Evolutionary conservation across 1,284 basidiomycete species (phyloP).

Genomic region (Papiliotrema fonsecae): DNA sequence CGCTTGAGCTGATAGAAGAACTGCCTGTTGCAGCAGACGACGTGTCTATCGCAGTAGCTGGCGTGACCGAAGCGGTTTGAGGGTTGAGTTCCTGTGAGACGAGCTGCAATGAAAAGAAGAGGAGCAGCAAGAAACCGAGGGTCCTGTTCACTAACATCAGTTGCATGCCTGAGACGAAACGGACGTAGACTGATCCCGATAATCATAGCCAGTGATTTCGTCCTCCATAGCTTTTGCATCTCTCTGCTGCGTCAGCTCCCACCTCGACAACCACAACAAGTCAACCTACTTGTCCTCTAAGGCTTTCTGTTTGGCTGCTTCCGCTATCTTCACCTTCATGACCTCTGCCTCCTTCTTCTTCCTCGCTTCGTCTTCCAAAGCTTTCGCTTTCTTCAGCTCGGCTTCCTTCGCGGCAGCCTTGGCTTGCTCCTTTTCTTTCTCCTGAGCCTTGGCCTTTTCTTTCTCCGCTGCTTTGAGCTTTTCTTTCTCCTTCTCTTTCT

Average conservation of each 20-base stretch:
- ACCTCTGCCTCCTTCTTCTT: conserved; percentile 4
- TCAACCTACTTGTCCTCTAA: conserved; percentile 13
- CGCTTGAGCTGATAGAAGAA: conserved; percentile 3
- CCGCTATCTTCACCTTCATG: conserved; percentile 2
- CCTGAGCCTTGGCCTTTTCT: conserved; percentile 18
- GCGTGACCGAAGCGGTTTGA: too few species aligned
- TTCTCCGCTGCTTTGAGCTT: conserved; percentile 18
- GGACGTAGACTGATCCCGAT: conserved; percentile 33
- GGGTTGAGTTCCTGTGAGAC: conserved; percentile 33
- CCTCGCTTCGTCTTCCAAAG: conserved; percentile 5
- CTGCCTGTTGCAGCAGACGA: conserved; percentile 3
- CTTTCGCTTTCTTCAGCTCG: conserved; percentile 8
- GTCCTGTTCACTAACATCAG: conserved; percentile 23
- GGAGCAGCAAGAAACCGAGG: conserved; percentile 27
- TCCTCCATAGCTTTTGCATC: conserved; percentile 31
- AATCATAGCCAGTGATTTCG: conserved; percentile 34
- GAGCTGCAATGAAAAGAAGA: conserved; percentile 32
- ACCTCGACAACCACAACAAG: neutral
- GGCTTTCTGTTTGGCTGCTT: conserved; percentile 4
- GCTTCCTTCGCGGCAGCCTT: conserved; percentile 11
- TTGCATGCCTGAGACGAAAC: conserved; percentile 4
- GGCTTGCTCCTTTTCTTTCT: conserved; percentile 19
- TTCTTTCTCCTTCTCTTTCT: conserved; percentile 19
- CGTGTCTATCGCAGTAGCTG: too few species aligned
- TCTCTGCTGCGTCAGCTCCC: conserved; percentile 17